phyloP scores from a whole-genome alignment of 805 yeast genomes.

The Saturnispora gosingensis region DNA sequence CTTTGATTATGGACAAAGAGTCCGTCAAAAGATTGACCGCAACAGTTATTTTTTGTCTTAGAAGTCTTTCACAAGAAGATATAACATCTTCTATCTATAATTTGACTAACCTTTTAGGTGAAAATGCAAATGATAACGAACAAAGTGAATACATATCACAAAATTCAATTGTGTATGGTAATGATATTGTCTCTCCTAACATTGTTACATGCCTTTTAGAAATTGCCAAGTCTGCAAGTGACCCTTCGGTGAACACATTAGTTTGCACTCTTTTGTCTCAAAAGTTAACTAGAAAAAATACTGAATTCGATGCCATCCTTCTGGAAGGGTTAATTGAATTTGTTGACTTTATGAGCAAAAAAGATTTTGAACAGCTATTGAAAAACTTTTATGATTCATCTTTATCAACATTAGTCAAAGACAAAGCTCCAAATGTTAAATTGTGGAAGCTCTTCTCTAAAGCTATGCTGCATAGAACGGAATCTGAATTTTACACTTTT shows the following conservation, averaged over 20 bases:
- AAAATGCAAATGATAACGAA: conserved; percentile 22
- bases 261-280: conserved; percentile 78
- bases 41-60: conserved; percentile 57
- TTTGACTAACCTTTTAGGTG: conserved; percentile 57
- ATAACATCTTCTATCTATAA: conserved; percentile 80
- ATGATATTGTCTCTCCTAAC: conserved; percentile 43
- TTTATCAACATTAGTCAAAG: conserved; percentile 32
- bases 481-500: conserved; percentile 40
- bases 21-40: conserved; percentile 46
- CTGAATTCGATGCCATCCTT: conserved; percentile 45
- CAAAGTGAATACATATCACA: conserved; percentile 10
- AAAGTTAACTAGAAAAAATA: conserved; percentile 43
- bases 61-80: conserved; percentile 66
- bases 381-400: conserved; percentile 47
- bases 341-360: conserved; percentile 50
- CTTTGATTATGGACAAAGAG: conserved; percentile 37
- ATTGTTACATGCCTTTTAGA: conserved; percentile 60
- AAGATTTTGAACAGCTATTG: conserved; percentile 58
- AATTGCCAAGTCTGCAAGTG: conserved; percentile 57
- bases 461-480: conserved; percentile 23
- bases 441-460: conserved; percentile 41
- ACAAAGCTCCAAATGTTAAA: conserved; percentile 23
- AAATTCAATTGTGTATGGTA: conserved; percentile 16
- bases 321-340: conserved; percentile 55
- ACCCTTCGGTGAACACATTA: conserved; percentile 63